Base-by-base conservation (phyloP, 179 eudicot genomes). In the Spinacia oleracea region DNA sequence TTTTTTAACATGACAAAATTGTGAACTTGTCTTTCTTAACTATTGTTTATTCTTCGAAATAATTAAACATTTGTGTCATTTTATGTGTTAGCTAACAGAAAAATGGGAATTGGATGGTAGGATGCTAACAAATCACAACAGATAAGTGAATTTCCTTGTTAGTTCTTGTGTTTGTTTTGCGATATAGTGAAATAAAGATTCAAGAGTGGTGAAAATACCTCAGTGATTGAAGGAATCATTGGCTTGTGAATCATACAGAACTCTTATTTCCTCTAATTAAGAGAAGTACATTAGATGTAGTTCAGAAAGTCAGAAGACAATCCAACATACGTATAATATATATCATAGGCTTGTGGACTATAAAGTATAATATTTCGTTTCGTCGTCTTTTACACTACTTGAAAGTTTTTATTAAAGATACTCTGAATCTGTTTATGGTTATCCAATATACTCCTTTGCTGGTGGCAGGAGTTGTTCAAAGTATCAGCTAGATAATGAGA, bases 171-270 rank as follows among this genome's bases (percentile, higher is more conserved):
- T 25, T 14, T 18, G 20, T n/a, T 23, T 27, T 18, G 16, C 29
- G 8, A 27, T 45, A 9, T 40, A 29, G 64, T 11, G 9, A 38
- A 25, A 34, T 31, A 29, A 25, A n/a, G 70, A 4, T 29, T 8
- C 56, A 43, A 34, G 5, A 20, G 72, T 27, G 43, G 38, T 42
- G 9, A n/a, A 27, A 20, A 12, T 86, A 89, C 94, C 94, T 91
- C 87, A 80, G 85, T 85, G 60, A 77, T 77, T 73, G 95, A 83
- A 42, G 94, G 97, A 69, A 90, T 82, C 74, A 86, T 64, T 6
- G 94, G 88, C 63, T 85, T 85, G 23, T 91, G 92, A 79, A 86
- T 84, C 79, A 60, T 63, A 72, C 88, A 86, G 46, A 86, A 87
- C 83, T 59, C 83, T 82, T 75, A 83, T 82, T 74, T 86, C 81